Percentiles rank a stretch among this genome's conserved stretches.
phyloP scores from a whole-genome alignment of 2,329 filamentous ascomycete genomes.

The Sporothrix dimorphospora region DNA sequence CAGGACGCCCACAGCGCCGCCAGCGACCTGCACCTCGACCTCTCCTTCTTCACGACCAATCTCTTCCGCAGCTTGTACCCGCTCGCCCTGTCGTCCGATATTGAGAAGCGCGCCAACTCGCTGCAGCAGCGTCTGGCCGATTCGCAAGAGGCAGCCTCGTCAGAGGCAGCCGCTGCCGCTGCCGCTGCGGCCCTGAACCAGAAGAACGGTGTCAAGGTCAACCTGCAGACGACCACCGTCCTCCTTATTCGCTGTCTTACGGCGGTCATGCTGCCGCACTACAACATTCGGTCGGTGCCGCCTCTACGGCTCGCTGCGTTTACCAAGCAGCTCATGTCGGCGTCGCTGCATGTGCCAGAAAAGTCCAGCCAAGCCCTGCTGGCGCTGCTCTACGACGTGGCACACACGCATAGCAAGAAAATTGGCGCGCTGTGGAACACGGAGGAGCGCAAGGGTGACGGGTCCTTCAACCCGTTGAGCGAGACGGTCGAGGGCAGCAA shows the following conservation, averaged over 20 bases:
- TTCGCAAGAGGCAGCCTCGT: slow-evolving; percentile 34
- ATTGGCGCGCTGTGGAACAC: slow-evolving; percentile 89
- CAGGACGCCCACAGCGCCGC: slow-evolving; percentile 89
- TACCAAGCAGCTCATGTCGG: slow-evolving; percentile 84
- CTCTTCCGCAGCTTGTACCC: slow-evolving; percentile 85
- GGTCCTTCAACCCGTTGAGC: slow-evolving; percentile 75
- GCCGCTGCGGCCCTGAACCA: slow-evolving; percentile 35
- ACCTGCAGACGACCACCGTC: slow-evolving; percentile 92
- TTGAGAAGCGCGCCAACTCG: slow-evolving; percentile 78
- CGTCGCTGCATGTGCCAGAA: slow-evolving; percentile 83
- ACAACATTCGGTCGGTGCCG: slow-evolving; percentile 73
- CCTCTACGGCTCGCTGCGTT: slow-evolving; percentile 89
- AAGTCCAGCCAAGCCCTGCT: slow-evolving; percentile 83
- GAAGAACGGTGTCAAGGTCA: slow-evolving; percentile 66
- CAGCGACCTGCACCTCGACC: slow-evolving; percentile 79
- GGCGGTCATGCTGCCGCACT: slow-evolving; percentile 75
- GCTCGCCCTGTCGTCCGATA: slow-evolving; percentile 78
- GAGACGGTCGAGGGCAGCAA: slow-evolving; percentile 82
- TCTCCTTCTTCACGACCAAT: slow-evolving; percentile 93
- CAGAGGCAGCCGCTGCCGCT: slow-evolving; percentile 24
- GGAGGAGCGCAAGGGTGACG: slow-evolving; percentile 90
- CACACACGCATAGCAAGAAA: slow-evolving; percentile 80
- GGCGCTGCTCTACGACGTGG: slow-evolving; percentile 75
- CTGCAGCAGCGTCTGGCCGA: slow-evolving; percentile 71
- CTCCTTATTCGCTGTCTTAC: slow-evolving; percentile 86